These are phyloP conservation scores for Arthrobotrys pseudoclavata DNA, from an alignment of 2,329 filamentous ascomycete species.

Conservation along the genomic window DNA sequence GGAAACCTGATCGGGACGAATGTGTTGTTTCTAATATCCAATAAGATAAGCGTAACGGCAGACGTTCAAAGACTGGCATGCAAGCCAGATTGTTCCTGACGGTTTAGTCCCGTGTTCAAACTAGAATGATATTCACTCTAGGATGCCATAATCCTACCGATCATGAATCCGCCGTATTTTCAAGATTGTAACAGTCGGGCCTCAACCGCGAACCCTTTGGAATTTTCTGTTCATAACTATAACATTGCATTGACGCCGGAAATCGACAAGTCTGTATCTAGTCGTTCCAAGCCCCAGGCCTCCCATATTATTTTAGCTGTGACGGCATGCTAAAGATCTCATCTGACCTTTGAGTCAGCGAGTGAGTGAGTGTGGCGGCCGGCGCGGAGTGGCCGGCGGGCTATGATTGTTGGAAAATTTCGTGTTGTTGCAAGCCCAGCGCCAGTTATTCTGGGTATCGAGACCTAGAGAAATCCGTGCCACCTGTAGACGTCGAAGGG, in stretches of 20 bases:
- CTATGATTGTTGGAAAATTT: no score
- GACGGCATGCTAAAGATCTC: not conserved
- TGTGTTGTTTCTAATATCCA: constrained; percentile 22
- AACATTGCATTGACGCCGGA: not conserved
- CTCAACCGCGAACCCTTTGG: no score
- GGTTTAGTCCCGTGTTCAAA: not conserved
- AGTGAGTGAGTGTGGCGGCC: no score
- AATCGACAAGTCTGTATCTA: not conserved
- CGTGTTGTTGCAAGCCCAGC: no score
- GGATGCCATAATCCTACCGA: not conserved
- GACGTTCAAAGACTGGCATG: not conserved
- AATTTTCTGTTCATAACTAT: not conserved
- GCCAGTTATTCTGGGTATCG: no score
- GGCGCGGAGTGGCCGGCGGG: no score
- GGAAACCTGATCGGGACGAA: not conserved
- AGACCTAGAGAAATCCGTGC: not conserved
- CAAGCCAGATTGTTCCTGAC: no score
- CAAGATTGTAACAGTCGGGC: not conserved
- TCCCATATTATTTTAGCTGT: not conserved
- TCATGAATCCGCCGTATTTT: not conserved
- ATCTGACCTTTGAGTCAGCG: not conserved
- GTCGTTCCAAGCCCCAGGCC: not conserved
- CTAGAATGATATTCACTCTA: not conserved
- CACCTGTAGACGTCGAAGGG: not conserved
- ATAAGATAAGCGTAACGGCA: not conserved